Evolutionary conservation across 1,284 basidiomycete species (phyloP), one percentile per base, ranked within the genome.

Genomic region (Marasmius oreades): DNA sequence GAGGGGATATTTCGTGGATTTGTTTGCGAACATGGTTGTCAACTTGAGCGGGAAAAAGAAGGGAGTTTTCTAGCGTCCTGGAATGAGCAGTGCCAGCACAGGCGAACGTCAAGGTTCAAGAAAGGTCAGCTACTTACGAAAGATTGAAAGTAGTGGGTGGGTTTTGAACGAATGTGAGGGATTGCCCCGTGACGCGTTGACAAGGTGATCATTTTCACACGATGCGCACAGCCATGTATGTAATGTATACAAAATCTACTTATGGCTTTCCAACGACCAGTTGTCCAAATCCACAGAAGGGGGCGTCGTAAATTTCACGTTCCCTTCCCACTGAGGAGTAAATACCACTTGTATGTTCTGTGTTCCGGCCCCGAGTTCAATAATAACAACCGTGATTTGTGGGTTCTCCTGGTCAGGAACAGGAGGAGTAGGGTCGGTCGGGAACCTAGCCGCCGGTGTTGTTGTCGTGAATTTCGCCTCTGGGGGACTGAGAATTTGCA

Each of bases 331-430:
- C 69, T 91, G 86, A 33, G 90, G 90, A 67, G 77, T 88, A 75
- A 91, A 84, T 64, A 91, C 67, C 57, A 90, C 81, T 71, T 89
- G 78, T 55, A 88, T 68, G 33, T 71, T 88, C 67, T 86, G 80
- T 39, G 70, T 67, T 28, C 84, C 85, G 10, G 83, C 79, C 12
- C 77, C 73, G 24, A 93, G 66, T 56, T 73, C 73, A 67, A 95
- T 85, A 61, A 75, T 77, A 37, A 95, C 75, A 12, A 93, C 90
- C 11, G 78, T 86, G 45, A 90, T 86, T 42, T 81, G 84, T 0
- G 77, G 71, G 74, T 93, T 93, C 20, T 75, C 69, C 69, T 88
- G 85, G 68, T 91, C 86, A 3, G 73, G 73, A 71, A 71, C 33
- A 3, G 85, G 82, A 4, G 84, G 73, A 12, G 80, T 64, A 0